Evolutionary conservation across 2,329 filamentous ascomycete species (phyloP), one percentile per base, ranked within the genome.

Genomic region (Beauveria australis): DNA sequence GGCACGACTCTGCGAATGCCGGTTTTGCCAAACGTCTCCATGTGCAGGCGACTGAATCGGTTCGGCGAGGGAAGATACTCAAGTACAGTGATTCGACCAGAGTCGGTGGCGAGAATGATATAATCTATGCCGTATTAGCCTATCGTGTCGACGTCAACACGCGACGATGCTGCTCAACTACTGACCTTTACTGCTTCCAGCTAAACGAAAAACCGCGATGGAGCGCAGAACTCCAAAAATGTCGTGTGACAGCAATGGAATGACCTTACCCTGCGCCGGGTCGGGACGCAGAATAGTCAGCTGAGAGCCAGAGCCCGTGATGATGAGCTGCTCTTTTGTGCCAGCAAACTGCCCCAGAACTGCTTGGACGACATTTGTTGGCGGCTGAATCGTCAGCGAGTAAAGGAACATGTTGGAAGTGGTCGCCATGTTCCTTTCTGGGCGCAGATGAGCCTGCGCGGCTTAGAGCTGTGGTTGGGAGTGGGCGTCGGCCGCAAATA

Each of bases 341-440:
- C 93, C 92, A 63, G 91, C 88, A 76, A 97, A 97, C 78, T 97
- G 93, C 68, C 94, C 95, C 63, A 96, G 83, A 66, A 97, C 89
- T 65, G 94, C 92, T 76, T 96, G 89, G 55, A 89, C 92, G 70
- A 96, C 86, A 63, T 91, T 89, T 66, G 92, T 92, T 40, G 94
- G 91, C 68, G 91, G 89, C 77, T 97, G 92, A 71, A 99, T 88
- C 67, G 94, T 97, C 79, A 99, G 82, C 70, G 91, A 94, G 79
- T 99, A 99, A 79, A 99, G 87, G 75, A 97, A 97, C 91, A 97
- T 96, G 74, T 93, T 93, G 66, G 92, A 97, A 64, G 93, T 97
- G 73, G 92, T 96, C 79, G 94, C 93, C 94, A 97, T 97, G 73
- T 72, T 82, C 72, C 70, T 75, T 71, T 71, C 70, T 74, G 70